These are phyloP conservation scores for Funneliformis geosporum DNA, from an alignment of 192 early-diverging fungal species.

Conservation along the genomic window DNA sequence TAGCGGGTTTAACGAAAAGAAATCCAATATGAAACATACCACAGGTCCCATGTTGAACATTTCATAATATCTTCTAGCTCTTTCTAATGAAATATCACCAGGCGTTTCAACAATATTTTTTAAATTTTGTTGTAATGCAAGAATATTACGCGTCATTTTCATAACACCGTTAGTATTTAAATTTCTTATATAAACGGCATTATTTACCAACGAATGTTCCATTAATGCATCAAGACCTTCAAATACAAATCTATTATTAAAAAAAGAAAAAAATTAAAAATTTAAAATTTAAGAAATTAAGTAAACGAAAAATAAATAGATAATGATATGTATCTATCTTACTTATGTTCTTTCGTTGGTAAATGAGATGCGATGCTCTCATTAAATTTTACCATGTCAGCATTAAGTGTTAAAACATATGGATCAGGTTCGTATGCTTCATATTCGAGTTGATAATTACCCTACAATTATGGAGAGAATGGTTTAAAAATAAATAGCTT, in stretches of 20 bases:
- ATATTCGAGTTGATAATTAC: constrained; percentile 77
- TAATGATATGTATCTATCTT: constrained; percentile 4
- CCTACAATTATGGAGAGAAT: constrained; percentile 44
- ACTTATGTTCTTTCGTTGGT: constrained; percentile 64
- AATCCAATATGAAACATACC: constrained; percentile 38
- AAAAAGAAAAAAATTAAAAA: background rate
- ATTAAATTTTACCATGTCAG: constrained; percentile 75
- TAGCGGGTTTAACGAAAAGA: background rate
- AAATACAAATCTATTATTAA: constrained; percentile 68
- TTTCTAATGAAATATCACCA: constrained; percentile 67
- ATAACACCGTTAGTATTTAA: constrained; percentile 68
- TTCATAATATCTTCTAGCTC: constrained; percentile 73
- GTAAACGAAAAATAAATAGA: background rate
- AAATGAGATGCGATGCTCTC: constrained; percentile 68
- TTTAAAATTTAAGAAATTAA: background rate
- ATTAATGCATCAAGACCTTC: constrained; percentile 80
- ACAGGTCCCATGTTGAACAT: constrained; percentile 61
- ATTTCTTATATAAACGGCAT: constrained; percentile 67
- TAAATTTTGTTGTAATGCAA: constrained; percentile 86
- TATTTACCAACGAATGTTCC: constrained; percentile 64
- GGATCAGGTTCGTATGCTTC: constrained; percentile 83
- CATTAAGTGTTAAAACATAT: constrained; percentile 81
- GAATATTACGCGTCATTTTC: constrained; percentile 82
- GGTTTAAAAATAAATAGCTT: background rate
- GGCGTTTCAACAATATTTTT: constrained; percentile 71